phyloP scores from a whole-genome alignment of 2,329 filamentous ascomycete genomes.

The Chaetomium sp. region DNA sequence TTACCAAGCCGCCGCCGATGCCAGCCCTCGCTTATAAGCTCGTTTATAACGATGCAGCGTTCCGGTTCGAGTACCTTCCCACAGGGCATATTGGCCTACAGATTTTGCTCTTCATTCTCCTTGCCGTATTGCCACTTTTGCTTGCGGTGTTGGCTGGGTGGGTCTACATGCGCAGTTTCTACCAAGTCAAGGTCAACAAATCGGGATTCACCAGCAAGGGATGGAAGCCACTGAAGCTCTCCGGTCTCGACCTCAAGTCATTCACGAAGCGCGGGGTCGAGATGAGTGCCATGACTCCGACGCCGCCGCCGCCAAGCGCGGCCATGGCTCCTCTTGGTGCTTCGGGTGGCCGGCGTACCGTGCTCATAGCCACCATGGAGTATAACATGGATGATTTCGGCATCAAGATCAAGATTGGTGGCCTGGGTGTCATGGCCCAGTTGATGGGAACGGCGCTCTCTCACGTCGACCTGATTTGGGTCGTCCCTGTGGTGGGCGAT shows the following conservation, averaged over 20 bases:
- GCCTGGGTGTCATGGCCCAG: constrained; percentile 70
- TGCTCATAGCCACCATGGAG: constrained; percentile 71
- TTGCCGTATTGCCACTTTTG: constrained; percentile 55
- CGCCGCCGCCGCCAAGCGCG: constrained; percentile 28
- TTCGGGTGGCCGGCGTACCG: constrained; percentile 48
- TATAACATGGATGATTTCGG: constrained; percentile 71
- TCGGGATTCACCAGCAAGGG: constrained; percentile 37
- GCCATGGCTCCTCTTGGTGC: constrained; percentile 21
- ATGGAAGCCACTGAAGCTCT: constrained; percentile 38
- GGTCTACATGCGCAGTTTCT: constrained; percentile 63
- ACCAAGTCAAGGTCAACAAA: constrained; percentile 52
- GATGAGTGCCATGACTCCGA: constrained; percentile 31
- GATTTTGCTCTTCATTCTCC: constrained; percentile 55
- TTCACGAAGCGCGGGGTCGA: constrained; percentile 35
- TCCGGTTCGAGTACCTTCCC: constrained; percentile 55
- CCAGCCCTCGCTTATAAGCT: constrained; percentile 60
- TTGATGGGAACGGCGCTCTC: constrained; percentile 67
- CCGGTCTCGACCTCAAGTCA: constrained; percentile 40
- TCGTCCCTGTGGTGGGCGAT: constrained; percentile 64
- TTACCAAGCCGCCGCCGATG: constrained; percentile 56
- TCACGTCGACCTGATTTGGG: constrained; percentile 67
- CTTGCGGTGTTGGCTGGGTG: constrained; percentile 54
- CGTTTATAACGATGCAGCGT: constrained; percentile 55
- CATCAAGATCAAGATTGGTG: constrained; percentile 72
- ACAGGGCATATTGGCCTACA: constrained; percentile 57